phyloP scores from a whole-genome alignment of 2,329 filamentous ascomycete genomes.

The Sordariomycetes sp. region DNA sequence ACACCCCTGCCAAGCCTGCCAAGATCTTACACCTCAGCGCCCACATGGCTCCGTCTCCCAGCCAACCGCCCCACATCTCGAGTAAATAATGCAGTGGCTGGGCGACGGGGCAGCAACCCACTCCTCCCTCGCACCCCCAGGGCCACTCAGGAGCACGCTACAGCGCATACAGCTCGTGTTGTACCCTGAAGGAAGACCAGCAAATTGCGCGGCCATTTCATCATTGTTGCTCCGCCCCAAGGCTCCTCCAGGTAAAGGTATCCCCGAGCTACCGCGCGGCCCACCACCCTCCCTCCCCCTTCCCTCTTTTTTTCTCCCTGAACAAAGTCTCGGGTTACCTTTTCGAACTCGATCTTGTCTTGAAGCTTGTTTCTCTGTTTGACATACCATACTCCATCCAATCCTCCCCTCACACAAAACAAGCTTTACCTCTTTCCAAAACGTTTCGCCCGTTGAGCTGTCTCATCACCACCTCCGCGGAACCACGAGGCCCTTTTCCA shows the following conservation, averaged over 20 bases:
- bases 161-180: background rate
- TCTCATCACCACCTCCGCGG: background rate
- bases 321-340: background rate
- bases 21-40: too few species aligned
- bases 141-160: background rate
- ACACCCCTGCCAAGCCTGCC: too few species aligned
- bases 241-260: background rate
- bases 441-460: too few species aligned
- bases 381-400: background rate
- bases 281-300: background rate
- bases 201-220: background rate
- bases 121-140: background rate
- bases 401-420: background rate
- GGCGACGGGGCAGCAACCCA: background rate
- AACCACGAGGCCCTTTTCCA: background rate
- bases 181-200: background rate
- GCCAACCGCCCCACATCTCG: slow-evolving; percentile 1
- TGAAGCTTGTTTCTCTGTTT: background rate
- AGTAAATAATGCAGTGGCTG: slow-evolving; percentile 5
- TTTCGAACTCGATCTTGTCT: background rate
- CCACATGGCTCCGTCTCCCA: background rate
- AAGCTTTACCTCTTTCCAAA: background rate
- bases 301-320: background rate
- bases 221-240: background rate
- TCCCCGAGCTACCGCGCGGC: background rate